Base-by-base conservation (phyloP, 1,139 yeast species). In the Candida sojae region DNA sequence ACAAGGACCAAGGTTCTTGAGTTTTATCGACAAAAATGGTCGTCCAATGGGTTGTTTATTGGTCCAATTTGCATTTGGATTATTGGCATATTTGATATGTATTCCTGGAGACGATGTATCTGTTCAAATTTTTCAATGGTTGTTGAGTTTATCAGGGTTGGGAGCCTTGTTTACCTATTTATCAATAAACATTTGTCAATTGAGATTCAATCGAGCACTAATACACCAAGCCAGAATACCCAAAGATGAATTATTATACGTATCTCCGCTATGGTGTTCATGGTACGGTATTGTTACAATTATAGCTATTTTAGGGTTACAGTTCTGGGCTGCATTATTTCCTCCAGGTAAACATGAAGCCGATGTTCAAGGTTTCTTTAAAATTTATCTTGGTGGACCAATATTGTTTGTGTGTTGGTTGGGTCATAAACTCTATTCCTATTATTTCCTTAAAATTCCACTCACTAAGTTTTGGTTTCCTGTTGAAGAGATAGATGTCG, bases 311-410 rank as follows among this genome's bases (percentile, higher is more conserved):
- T 58, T 71, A 50, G 66, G 60, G 7, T 53, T 68, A 26, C 75
- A 70, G 53, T 71, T 71, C 55, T 71, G 75, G 75, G 70, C 72
- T 8, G 73, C 75, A 6, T 63, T 71, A 48, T 70, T 59, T 57
- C 75, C 77, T 6, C 64, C 68, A 11, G 71, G 69, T 5, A 52
- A 52, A 32, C 45, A 50, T 7, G 46, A 47, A n/a, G 65, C 68
- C 6, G 66, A 67, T 48, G 68, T 64, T 10, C 53, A 51, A 21
- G 59, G 55, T 13, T 70, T 71, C 57, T 71, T 71, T 58, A 58
- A 67, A 50, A 58, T 62, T 29, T 70, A 68, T 53, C 60, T 71
- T 45, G 71, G 73, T 29, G 62, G 60, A 11, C 67, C 62, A 2
- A 63, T 70, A 21, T 61, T 70, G 28, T 17, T 64, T 6, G 62